A percentile compares a stretch with the other conserved stretches of the same genome.
Conservation (phyloP, 148 eudicot species). For the Tetragonia tetragonoides region DNA sequence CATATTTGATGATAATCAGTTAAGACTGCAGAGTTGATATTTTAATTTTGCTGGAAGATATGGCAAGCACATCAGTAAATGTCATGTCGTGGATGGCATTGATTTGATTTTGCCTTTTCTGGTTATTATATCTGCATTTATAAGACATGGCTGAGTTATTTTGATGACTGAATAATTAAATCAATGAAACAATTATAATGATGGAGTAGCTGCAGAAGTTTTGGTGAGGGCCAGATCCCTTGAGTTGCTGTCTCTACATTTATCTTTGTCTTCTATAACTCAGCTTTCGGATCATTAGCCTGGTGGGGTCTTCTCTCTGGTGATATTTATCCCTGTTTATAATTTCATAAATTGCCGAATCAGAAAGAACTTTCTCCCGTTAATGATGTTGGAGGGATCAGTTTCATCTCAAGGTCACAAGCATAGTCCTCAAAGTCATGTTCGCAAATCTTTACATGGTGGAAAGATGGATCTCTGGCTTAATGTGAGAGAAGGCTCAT, state of each 20-base stretch:
- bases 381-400: constrained; percentile 42
- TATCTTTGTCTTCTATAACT: not conserved
- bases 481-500: constrained; percentile 65
- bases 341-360: not conserved
- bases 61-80: not conserved
- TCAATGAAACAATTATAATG: not conserved
- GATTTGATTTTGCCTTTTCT: not conserved
- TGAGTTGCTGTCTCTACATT: constrained; percentile 4
- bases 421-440: constrained; percentile 44
- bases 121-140: not conserved
- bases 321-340: not conserved
- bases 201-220: constrained; percentile 15
- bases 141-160: constrained; percentile 21
- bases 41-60: not conserved
- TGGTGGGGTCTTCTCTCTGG: no score
- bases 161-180: not conserved
- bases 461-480: constrained; percentile 66
- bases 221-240: constrained; percentile 5
- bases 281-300: no score
- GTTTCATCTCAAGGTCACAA: constrained; percentile 56
- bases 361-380: not conserved
- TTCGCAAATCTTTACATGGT: constrained; percentile 43
- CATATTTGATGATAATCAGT: constrained; percentile 5
- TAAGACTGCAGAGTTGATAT: constrained; percentile 1
- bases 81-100: not conserved